Evolutionary conservation across 2,329 filamentous ascomycete species (phyloP), one percentile per base, ranked within the genome.

Genomic region (Fusarium temperatum): DNA sequence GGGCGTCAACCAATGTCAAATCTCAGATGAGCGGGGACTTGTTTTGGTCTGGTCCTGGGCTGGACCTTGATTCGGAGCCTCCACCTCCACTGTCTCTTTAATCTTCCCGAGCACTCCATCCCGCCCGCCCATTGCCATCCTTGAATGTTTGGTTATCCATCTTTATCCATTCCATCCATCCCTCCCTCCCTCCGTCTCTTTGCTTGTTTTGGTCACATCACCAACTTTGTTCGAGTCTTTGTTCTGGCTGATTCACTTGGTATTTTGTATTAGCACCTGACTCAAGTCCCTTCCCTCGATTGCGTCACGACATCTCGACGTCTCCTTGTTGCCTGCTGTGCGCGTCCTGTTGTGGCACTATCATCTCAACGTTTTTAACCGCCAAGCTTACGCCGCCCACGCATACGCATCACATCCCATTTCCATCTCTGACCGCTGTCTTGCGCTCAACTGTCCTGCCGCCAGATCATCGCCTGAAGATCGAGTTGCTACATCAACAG

Each of bases 291-390:
- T 50, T 61, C 28, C 20, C 38, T 44, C 48, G 51, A 51, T 66
- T 73, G 58, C 58, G 51, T 55, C 53, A 53, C 63, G 62, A 48
- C 35, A 61, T 42, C 41, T 20, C 22, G 41, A 42, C 55, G 38
- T 50, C 41, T 57, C 42, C 48, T 68, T 66, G 58, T 50, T 50
- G 57, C 47, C 42, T 63, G 56, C 24, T 30, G 42, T 73, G 71
- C 71, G 58, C 62, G 67, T 74, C 18, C 71, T 74, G 62, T 30
- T 38, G 62, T 73, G 48, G 36, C 66, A 73, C 71, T 55, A 32
- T 26, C 61, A 38, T 30, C 44, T 48, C 54, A 64, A 72, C 57
- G n/a, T 67, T 50, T 48, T 47, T 39, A 38, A 63, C 54, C 45
- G 45, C 51, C 38, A 44, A 28, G 51, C 57, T 55, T 56, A 26